Evolutionary conservation across 2,329 filamentous ascomycete species (phyloP), one percentile per base, ranked within the genome.

Genomic region (Penicillium glabrum): DNA sequence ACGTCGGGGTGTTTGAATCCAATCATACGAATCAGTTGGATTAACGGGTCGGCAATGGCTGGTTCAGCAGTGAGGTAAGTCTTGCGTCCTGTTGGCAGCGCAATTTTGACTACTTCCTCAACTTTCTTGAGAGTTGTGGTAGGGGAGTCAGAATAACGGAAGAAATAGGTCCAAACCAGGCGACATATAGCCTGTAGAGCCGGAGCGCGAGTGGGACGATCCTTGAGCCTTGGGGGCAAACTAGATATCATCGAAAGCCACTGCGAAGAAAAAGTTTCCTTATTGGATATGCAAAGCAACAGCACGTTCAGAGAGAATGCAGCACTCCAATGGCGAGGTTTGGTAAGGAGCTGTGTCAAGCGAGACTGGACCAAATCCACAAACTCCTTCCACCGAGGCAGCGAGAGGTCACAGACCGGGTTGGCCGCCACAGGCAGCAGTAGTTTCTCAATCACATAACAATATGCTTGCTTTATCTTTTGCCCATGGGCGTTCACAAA

Each of bases 1-100:
- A 96, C 89, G 67, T 99, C 95, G 52, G 93, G 93, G 65, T 96
- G 86, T 69, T 91, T 96, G 78, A 89, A 97, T 2, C 93, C 96
- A 68, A 99, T 92, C 68, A 97, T 92, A 33, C 96, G 86, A 60
- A 98, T 93, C 29, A 98, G 86, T 67, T 98, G 93, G 55, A 98
- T 93, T 62, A 98, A 78, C 1, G 95, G 93, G 47, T 97, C 93
- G 2, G 90, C 88, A 58, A 96, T 88, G n/a, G 87, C 83, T 0
- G 87, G 83, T 60, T 99, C 95, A 1, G 90, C 91, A 0, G 90
- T 91, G 24, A 96, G 81, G 58, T 96, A 87, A 1, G 90, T 89
- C 63, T 89, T 88, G 72, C 89, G 95, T 8, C 90, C 88, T 13
- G 86, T 83, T 23, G 93, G 91, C 37, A 99, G 82, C 1, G 96